phyloP scores from a whole-genome alignment of 805 yeast genomes.

The Lipomyces mesembrius region DNA sequence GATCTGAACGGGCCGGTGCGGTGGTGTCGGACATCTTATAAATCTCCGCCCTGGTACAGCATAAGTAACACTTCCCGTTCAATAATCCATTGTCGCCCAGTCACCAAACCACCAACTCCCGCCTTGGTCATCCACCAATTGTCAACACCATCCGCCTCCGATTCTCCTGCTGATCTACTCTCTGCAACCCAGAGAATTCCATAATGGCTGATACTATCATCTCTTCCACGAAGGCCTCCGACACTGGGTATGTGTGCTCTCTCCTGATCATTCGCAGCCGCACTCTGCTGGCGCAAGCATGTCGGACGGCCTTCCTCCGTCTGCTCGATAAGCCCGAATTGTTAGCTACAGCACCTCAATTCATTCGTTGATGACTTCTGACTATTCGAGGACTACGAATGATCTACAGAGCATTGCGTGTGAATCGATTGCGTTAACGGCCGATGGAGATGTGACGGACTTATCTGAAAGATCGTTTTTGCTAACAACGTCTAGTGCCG shows the following conservation, averaged over 20 bases:
- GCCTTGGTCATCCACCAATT: slow-evolving; percentile 11
- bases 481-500: slow-evolving; percentile 13
- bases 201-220: slow-evolving; percentile 36
- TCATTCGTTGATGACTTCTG: neutral
- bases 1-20: neutral
- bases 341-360: neutral
- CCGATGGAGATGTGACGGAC: no score
- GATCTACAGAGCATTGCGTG: neutral
- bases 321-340: neutral
- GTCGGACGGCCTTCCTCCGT: slow-evolving; percentile 12
- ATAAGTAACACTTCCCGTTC: neutral
- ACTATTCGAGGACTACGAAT: neutral
- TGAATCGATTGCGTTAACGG: neutral
- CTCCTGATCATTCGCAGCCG: neutral
- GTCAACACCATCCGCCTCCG: neutral
- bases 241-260: slow-evolving; percentile 22
- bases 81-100: neutral
- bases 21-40: neutral
- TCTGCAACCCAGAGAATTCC: slow-evolving; percentile 7
- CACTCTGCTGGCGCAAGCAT: neutral
- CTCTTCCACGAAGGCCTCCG: slow-evolving; percentile 10
- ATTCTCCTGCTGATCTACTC: slow-evolving; percentile 8
- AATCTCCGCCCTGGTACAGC: neutral
- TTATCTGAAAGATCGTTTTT: neutral
- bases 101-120: slow-evolving; percentile 6